Evolutionary conservation across 345 rosid species (phyloP).

Genomic region (Salix koriyanagi): DNA sequence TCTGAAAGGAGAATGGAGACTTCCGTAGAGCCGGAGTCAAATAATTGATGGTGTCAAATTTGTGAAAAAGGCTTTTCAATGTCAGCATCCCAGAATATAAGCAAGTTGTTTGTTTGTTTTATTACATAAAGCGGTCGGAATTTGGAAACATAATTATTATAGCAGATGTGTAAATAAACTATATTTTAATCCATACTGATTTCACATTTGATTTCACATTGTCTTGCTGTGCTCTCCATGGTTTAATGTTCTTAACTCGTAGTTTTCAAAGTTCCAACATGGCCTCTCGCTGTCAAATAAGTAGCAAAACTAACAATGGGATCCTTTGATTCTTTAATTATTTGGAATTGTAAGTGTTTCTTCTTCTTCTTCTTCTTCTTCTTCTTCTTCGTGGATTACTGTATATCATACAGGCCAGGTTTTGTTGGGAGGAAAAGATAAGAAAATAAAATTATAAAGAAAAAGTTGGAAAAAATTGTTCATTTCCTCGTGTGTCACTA

Average conservation of each 20-base stretch:
- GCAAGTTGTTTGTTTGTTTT: not conserved
- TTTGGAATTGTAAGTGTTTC: not conserved
- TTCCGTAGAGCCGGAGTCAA: not conserved
- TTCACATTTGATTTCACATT: not conserved
- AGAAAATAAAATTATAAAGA: too few relatives aligned
- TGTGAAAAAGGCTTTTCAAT: not conserved
- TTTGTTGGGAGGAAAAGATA: not conserved
- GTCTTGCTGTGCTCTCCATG: not conserved
- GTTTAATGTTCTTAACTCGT: not conserved
- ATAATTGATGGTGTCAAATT: not conserved
- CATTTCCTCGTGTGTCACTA: too few relatives aligned
- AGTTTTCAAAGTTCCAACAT: not conserved
- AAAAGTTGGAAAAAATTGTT: not conserved
- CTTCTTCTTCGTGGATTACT: not conserved
- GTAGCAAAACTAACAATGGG: not conserved
- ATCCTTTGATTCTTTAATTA: too few relatives aligned
- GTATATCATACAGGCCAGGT: too few relatives aligned
- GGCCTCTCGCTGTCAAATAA: not conserved
- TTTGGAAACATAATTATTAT: conserved; percentile 8
- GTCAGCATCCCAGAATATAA: conserved; percentile 17
- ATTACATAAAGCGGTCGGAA: not conserved
- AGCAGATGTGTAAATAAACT: not conserved
- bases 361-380: too few relatives aligned
- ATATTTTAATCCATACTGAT: not conserved
- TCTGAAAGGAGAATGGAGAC: not conserved